A percentile compares a stretch with the other conserved stretches of the same genome.
These are phyloP conservation scores for Cordyceps javanica DNA, from an alignment of 2,329 filamentous ascomycete species.

Conservation along the genomic window DNA sequence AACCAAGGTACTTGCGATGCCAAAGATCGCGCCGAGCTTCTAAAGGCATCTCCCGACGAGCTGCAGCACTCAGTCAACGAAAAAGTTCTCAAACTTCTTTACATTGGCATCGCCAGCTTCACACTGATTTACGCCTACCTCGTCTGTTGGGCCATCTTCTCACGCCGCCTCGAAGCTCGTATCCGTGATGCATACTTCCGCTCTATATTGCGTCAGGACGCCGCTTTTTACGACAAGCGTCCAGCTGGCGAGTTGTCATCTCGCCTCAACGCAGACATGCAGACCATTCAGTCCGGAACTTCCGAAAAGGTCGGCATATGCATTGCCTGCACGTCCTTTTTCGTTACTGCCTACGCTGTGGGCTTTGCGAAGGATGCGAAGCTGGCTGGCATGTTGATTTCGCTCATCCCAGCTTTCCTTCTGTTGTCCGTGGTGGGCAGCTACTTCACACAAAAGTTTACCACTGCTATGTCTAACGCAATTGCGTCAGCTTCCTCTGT, in stretches of 20 bases:
- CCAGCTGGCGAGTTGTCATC: slow-evolving; percentile 58
- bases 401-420: slow-evolving; percentile 56
- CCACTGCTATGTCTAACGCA: slow-evolving; percentile 42
- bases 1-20: slow-evolving; percentile 49
- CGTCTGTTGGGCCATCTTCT: slow-evolving; percentile 57
- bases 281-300: slow-evolving; percentile 60
- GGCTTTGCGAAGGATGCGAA: slow-evolving; percentile 59
- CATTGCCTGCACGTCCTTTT: slow-evolving; percentile 57
- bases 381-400: slow-evolving; percentile 59
- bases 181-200: slow-evolving; percentile 55
- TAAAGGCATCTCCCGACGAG: slow-evolving; percentile 15
- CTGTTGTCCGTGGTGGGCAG: slow-evolving; percentile 52
- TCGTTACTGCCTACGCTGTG: slow-evolving; percentile 60
- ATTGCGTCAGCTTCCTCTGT: slow-evolving; percentile 55
- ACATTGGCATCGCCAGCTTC: slow-evolving; percentile 58
- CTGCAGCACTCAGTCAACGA: slow-evolving; percentile 42
- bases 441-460: slow-evolving; percentile 46
- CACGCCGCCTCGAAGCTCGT: slow-evolving; percentile 57
- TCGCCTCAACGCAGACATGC: slow-evolving; percentile 59
- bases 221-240: slow-evolving; percentile 57
- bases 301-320: slow-evolving; percentile 65
- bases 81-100: slow-evolving; percentile 56
- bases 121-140: slow-evolving; percentile 58
- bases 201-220: slow-evolving; percentile 53
- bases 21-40: slow-evolving; percentile 16